Conservation (phyloP, 192 early-diverging fungal genomes). For the Rhizoclosmatium globosum region DNA sequence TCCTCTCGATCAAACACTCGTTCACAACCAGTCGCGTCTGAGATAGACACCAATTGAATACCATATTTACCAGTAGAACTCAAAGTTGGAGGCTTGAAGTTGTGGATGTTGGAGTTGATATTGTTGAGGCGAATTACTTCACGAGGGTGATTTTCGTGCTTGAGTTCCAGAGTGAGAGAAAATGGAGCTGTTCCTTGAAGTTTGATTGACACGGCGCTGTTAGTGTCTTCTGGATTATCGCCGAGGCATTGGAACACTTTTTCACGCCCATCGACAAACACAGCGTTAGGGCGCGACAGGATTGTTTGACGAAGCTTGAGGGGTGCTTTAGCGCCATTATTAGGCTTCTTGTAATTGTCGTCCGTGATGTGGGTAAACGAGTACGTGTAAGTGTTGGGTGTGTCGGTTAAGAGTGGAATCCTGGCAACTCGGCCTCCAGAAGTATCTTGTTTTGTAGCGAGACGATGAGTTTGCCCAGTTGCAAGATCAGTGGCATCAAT, state of each 20-base stretch:
- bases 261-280: conserved; percentile 45
- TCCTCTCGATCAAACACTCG: conserved; percentile 36
- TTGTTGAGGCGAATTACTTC: conserved; percentile 39
- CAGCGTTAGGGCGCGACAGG: conserved; percentile 45
- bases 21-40: conserved; percentile 53
- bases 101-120: conserved; percentile 32
- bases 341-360: conserved; percentile 51
- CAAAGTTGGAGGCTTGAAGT: conserved; percentile 38
- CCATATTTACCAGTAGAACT: conserved; percentile 49
- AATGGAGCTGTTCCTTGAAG: conserved; percentile 53
- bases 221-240: conserved; percentile 37
- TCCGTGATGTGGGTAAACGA: conserved; percentile 46
- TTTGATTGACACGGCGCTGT: conserved; percentile 30
- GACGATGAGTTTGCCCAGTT: neutral
- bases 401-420: conserved; percentile 44
- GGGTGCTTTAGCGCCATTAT: neutral
- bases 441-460: conserved; percentile 33
- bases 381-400: conserved; percentile 50
- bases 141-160: conserved; percentile 52
- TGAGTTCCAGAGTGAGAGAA: conserved; percentile 44
- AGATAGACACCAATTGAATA: conserved; percentile 45
- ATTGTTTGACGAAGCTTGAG: conserved; percentile 44
- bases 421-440: conserved; percentile 25
- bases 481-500: neutral
- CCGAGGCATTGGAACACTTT: conserved; percentile 51